phyloP scores from a whole-genome alignment of 2,329 filamentous ascomycete species.

The Sclerotinia trifoliorum region DNA sequence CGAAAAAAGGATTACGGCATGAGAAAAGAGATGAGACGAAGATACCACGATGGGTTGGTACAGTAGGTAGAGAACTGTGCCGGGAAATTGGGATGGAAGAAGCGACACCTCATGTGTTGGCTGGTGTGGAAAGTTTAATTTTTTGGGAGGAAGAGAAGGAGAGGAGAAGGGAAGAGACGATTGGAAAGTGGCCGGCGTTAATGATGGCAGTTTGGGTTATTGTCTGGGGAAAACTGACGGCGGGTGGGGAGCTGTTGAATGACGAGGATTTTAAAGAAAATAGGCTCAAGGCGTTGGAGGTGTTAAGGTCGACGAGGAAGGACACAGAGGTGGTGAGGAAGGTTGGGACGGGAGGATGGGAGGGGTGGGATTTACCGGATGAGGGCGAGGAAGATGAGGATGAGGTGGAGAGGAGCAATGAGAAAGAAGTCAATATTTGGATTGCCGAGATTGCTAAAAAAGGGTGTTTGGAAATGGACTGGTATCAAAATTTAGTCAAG shows the following conservation, averaged over 20 bases:
- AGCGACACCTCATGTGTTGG: slow-evolving; percentile 70
- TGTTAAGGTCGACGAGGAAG: slow-evolving; percentile 43
- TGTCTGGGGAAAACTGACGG: slow-evolving; percentile 52
- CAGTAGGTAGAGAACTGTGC: slow-evolving; percentile 65
- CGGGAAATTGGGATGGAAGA: slow-evolving; percentile 57
- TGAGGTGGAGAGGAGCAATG: slow-evolving; percentile 51
- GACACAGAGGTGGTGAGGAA: slow-evolving; percentile 48
- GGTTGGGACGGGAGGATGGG: slow-evolving; percentile 46
- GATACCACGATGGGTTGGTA: slow-evolving; percentile 66
- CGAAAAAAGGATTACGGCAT: slow-evolving; percentile 32
- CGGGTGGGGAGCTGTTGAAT: slow-evolving; percentile 29
- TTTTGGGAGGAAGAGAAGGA: slow-evolving; percentile 33
- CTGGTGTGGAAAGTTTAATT: slow-evolving; percentile 61
- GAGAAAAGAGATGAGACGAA: slow-evolving; percentile 29
- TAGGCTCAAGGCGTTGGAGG: slow-evolving; percentile 49
- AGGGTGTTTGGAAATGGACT: slow-evolving; percentile 52
- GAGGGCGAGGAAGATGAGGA: slow-evolving; percentile 46
- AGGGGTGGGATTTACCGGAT: slow-evolving; percentile 48
- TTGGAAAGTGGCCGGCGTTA: slow-evolving; percentile 51
- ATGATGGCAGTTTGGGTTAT: slow-evolving; percentile 62
- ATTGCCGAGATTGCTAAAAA: slow-evolving; percentile 54
- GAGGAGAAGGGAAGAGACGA: slow-evolving; percentile 42
- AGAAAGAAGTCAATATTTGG: slow-evolving; percentile 60
- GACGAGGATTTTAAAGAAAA: slow-evolving; percentile 48
- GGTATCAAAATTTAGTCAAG: slow-evolving; percentile 58